phyloP scores from a whole-genome alignment of 208 protist species.

The Lotmaria passim region DNA sequence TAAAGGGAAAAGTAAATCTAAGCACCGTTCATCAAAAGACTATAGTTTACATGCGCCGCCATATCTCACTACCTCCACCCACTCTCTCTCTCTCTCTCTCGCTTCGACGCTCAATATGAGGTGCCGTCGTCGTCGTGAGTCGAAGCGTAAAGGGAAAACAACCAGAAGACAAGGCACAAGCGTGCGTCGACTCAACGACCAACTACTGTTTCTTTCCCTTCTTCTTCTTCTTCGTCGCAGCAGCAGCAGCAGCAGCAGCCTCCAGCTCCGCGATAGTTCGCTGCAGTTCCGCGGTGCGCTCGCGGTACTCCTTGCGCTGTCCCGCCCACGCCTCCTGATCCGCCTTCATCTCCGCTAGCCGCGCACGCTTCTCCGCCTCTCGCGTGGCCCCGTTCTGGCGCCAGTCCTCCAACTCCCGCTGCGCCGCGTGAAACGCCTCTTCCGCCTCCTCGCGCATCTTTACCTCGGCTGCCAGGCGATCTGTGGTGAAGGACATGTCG shows the following conservation, averaged over 20 bases:
- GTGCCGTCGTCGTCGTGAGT: no score
- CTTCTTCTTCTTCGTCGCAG: constrained; percentile 14
- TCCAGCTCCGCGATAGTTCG: constrained; percentile 48
- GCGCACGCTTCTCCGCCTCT: constrained; percentile 51
- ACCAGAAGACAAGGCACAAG: no score
- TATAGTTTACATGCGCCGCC: no score
- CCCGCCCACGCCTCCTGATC: constrained; percentile 61
- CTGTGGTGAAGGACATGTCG: constrained; percentile 50
- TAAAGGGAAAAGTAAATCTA: no score
- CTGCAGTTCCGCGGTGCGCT: constrained; percentile 48
- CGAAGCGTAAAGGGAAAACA: no score
- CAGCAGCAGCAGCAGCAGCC: constrained; percentile 21
- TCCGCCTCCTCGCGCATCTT: constrained; percentile 71
- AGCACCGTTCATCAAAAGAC: no score
- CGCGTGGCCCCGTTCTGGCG: constrained; percentile 56
- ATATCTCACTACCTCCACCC: no score
- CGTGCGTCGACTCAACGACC: no score
- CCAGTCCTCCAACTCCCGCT: constrained; percentile 62
- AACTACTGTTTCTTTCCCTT: constrained; percentile 29
- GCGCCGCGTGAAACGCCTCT: constrained; percentile 47
- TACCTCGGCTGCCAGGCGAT: constrained; percentile 60
- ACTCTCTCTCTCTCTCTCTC: no score
- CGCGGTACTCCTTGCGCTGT: constrained; percentile 70
- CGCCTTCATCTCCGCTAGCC: constrained; percentile 51
- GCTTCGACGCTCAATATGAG: no score